phyloP scores from a whole-genome alignment of 352 stramenopile species.

The Phytopythium boreale region DNA sequence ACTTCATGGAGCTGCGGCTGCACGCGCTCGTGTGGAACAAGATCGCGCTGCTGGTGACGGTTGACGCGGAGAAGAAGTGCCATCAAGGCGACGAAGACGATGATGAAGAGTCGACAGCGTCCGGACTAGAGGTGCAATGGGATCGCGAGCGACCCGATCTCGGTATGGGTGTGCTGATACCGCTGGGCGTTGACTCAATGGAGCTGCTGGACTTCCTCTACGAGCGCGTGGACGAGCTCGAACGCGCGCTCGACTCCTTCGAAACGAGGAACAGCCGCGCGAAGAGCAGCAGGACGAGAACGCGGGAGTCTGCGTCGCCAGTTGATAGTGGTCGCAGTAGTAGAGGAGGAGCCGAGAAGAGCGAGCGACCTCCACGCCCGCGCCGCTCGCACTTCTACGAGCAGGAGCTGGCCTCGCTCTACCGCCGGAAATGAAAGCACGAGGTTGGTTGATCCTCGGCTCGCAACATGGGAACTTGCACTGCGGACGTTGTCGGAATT shows the following conservation, averaged over 20 bases:
- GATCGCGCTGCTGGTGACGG: slow-evolving; percentile 62
- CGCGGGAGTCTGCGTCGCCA: neutral
- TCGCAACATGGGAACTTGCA: neutral
- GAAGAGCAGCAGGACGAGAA: neutral
- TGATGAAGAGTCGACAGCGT: slow-evolving; percentile 1
- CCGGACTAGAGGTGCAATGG: slow-evolving; percentile 38
- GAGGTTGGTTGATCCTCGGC: neutral
- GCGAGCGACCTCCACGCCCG: neutral
- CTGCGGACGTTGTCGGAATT: neutral
- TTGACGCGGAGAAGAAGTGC: slow-evolving; percentile 14
- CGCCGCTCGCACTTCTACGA: slow-evolving; percentile 6
- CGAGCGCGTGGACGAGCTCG: slow-evolving; percentile 60
- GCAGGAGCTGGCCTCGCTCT: slow-evolving; percentile 4
- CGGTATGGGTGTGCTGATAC: slow-evolving; percentile 71
- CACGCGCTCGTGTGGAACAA: slow-evolving; percentile 86
- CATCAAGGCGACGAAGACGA: slow-evolving; percentile 21
- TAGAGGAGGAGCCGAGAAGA: neutral
- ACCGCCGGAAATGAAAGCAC: neutral
- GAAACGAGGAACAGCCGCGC: slow-evolving; percentile 3
- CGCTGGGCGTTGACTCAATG: slow-evolving; percentile 52
- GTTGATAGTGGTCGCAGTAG: neutral
- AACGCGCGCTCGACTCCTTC: slow-evolving; percentile 37
- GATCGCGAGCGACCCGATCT: slow-evolving; percentile 42
- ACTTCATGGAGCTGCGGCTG: slow-evolving; percentile 82
- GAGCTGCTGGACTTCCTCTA: slow-evolving; percentile 59